phyloP scores from a whole-genome alignment of 768 basidiomycete genomes.

The Cubamyces lactineus region DNA sequence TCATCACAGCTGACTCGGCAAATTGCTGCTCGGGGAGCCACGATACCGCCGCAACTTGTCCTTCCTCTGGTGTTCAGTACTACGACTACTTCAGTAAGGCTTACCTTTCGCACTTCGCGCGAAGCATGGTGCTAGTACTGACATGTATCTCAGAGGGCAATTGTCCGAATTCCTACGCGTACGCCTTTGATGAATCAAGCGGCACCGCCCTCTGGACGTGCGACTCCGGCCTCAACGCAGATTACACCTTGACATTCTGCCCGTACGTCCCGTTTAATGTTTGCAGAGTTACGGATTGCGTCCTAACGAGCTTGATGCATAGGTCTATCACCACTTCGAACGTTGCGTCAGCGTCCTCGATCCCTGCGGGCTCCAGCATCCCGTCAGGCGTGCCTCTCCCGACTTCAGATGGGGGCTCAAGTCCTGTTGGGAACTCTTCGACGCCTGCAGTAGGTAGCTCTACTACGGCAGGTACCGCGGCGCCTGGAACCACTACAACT shows the following conservation, averaged over 20 bases:
- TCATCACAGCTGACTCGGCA: constrained; percentile 31
- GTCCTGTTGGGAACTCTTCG: too few relatives aligned
- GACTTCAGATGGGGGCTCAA: too few relatives aligned
- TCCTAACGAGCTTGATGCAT: neutral
- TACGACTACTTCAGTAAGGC: constrained; percentile 33
- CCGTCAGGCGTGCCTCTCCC: too few relatives aligned
- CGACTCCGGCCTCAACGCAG: constrained; percentile 34
- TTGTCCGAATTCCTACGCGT: constrained; percentile 32
- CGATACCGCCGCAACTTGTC: constrained; percentile 36
- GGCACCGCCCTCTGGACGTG: constrained; percentile 60
- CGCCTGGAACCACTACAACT: neutral
- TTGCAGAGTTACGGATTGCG: neutral
- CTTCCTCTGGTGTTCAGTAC: constrained; percentile 34
- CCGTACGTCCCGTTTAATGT: constrained; percentile 18
- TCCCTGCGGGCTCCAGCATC: neutral
- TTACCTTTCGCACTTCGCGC: too few relatives aligned
- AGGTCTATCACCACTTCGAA: neutral
- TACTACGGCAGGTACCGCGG: too few relatives aligned
- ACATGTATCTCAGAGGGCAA: constrained; percentile 23
- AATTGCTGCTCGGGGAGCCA: constrained; percentile 41
- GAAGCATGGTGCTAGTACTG: neutral
- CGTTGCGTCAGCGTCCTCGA: neutral
- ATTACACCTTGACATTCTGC: constrained; percentile 38
- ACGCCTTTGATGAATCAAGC: constrained; percentile 30
- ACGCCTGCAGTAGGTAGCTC: too few relatives aligned